Evolutionary conservation across 164 flowering plant species (phyloP).

Genomic region (Macadamia integrifolia): DNA sequence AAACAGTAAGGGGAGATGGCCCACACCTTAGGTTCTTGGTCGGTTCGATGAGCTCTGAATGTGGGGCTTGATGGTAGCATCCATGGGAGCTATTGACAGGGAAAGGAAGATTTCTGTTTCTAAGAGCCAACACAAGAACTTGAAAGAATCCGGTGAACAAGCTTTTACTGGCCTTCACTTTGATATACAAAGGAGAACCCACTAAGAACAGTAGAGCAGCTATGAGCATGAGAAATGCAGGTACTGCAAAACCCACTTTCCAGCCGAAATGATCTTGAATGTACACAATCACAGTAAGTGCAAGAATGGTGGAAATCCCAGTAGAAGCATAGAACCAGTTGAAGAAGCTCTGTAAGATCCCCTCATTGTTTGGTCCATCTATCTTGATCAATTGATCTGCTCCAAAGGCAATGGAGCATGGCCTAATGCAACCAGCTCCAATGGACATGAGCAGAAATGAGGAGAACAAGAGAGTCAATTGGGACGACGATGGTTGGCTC

Average conservation of each 20-base stretch:
- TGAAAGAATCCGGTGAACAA: slow-evolving; percentile 34
- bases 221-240: slow-evolving; percentile 29
- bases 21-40: slow-evolving; percentile 40
- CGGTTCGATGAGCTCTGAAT: slow-evolving; percentile 26
- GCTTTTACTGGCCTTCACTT: slow-evolving; percentile 32
- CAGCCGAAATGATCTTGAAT: slow-evolving; percentile 39
- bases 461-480: slow-evolving; percentile 22
- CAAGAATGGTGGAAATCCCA: slow-evolving; percentile 20
- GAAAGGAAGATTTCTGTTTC: slow-evolving; percentile 28
- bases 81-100: slow-evolving; percentile 21
- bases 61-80: slow-evolving; percentile 24
- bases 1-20: too few species aligned
- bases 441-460: slow-evolving; percentile 40
- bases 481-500: slow-evolving; percentile 11
- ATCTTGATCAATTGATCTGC: slow-evolving; percentile 36
- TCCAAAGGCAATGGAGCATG: slow-evolving; percentile 53
- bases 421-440: slow-evolving; percentile 47
- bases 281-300: slow-evolving; percentile 38
- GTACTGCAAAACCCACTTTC: slow-evolving; percentile 42
- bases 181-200: slow-evolving; percentile 39
- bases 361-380: slow-evolving; percentile 22
- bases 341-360: slow-evolving; percentile 31
- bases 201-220: slow-evolving; percentile 35
- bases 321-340: slow-evolving; percentile 38
- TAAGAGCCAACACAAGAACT: slow-evolving; percentile 31